These are phyloP conservation scores for Telopea speciosissima DNA, from an alignment of 177 flowering plant species.

Conservation along the genomic window DNA sequence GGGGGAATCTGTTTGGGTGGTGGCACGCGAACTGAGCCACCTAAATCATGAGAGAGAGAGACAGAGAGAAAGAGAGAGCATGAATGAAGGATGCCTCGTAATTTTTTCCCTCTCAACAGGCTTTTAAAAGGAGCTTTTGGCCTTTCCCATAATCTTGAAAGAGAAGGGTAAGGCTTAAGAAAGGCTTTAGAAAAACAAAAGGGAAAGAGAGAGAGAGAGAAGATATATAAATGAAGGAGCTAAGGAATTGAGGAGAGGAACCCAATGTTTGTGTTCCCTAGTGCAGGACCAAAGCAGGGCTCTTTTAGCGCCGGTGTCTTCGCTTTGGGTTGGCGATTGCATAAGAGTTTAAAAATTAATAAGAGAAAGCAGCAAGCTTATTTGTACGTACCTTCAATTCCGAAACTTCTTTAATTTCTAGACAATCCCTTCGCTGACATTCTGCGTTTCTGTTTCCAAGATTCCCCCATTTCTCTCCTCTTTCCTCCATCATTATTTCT, in stretches of 20 bases:
- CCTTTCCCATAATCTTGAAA: constrained; percentile 26
- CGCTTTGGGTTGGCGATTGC: constrained; percentile 35
- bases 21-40: constrained; percentile 50
- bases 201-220: background rate
- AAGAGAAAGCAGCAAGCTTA: background rate
- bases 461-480: constrained; percentile 14
- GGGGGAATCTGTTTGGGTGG: constrained; percentile 42
- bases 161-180: background rate
- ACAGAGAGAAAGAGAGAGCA: background rate
- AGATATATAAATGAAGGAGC: background rate
- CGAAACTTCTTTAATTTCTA: constrained; percentile 46
- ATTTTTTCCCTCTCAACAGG: background rate
- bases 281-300: constrained; percentile 52
- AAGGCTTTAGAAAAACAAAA: background rate
- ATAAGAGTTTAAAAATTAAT: too few species aligned
- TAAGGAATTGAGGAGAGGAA: constrained; percentile 17
- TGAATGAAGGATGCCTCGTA: background rate
- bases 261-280: constrained; percentile 56
- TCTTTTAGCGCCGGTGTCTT: constrained; percentile 78
- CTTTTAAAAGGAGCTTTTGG: constrained; percentile 27
- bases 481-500: background rate
- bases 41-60: constrained; percentile 35
- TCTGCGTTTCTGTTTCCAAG: constrained; percentile 69
- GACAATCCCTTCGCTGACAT: constrained; percentile 73
- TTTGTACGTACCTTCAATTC: constrained; percentile 30